These are phyloP conservation scores for Nepenthes mirabilis DNA, from an alignment of 148 eudicot species.

Conservation along the genomic window DNA sequence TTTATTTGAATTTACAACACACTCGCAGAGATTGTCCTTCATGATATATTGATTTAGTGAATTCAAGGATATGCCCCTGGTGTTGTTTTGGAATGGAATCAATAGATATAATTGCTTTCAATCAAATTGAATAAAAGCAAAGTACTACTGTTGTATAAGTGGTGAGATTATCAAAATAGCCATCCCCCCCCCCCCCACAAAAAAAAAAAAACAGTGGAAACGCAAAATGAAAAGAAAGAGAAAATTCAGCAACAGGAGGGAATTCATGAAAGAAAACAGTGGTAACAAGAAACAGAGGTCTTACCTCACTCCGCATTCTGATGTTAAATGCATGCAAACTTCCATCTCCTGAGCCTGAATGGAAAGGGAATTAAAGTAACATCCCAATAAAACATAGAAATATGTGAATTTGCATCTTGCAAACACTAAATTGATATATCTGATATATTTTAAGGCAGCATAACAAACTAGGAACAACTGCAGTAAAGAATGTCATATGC, in stretches of 20 bases:
- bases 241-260: background rate
- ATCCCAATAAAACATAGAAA: background rate
- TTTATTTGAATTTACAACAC: too few relatives aligned
- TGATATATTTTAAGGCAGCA: background rate
- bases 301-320: constrained; percentile 48
- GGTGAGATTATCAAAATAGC: too few relatives aligned
- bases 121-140: too few relatives aligned
- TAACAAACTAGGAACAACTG: background rate
- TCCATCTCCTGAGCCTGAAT: constrained; percentile 90
- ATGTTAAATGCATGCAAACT: constrained; percentile 79
- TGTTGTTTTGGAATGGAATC: too few relatives aligned
- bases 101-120: too few relatives aligned
- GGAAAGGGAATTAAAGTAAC: background rate
- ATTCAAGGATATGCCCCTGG: too few relatives aligned
- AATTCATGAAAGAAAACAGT: constrained; percentile 1
- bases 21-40: too few relatives aligned
- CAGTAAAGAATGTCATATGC: background rate
- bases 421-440: background rate
- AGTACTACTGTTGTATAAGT: too few relatives aligned
- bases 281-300: background rate
- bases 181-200: background rate
- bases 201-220: background rate
- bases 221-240: background rate
- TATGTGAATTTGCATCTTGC: constrained; percentile 1
- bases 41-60: too few relatives aligned